Evolutionary conservation across 257 asterid species (phyloP), one percentile per base, ranked within the genome.

Genomic region (Cruciata laevipes): DNA sequence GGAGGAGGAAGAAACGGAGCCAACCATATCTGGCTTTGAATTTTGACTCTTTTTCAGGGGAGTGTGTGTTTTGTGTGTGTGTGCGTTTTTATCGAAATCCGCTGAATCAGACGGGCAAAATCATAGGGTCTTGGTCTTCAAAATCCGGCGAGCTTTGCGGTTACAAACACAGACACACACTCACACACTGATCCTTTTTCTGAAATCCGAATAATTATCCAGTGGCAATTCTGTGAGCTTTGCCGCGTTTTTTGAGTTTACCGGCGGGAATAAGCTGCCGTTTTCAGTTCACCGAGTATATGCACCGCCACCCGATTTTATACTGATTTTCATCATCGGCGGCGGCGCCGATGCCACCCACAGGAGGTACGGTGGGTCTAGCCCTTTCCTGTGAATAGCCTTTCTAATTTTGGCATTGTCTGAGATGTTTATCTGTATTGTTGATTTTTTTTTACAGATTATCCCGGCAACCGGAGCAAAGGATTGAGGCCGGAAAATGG

Each of bases 201-300:
- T 16, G 5, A 42, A 42, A 42, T 53, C 55, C 55, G 61, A 49
- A 73, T 33, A 73, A 73, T 37, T 65, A 61, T 73, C 69, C 40
- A 11, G 18, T 3, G 8, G 40, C 17, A 49, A 6, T 35, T 51
- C 23, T 55, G 47, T 18, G 7, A 47, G 55, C 55, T 14, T 38
- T 14, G 55, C 56, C 37, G 35, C 68, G 61, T 73, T 66, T 67
- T 35, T 59, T 61, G 73, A 51, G 55, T 25, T 16, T 13, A 27
- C 16, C 60, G 57, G 68, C 58, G 12, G 53, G 4, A 56, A 73
- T 40, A 53, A 66, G 24, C 63, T 44, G 63, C 62, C 44, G 47
- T 40, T 25, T 25, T 66, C 62, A 25, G 62, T 77, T 75, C 76
- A 68, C 73, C 62, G 76, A 61, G 66, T 32, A 68, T 61, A 76